These are phyloP conservation scores for Tylopilus balloui DNA, from an alignment of 768 basidiomycete genomes.

Conservation along the genomic window DNA sequence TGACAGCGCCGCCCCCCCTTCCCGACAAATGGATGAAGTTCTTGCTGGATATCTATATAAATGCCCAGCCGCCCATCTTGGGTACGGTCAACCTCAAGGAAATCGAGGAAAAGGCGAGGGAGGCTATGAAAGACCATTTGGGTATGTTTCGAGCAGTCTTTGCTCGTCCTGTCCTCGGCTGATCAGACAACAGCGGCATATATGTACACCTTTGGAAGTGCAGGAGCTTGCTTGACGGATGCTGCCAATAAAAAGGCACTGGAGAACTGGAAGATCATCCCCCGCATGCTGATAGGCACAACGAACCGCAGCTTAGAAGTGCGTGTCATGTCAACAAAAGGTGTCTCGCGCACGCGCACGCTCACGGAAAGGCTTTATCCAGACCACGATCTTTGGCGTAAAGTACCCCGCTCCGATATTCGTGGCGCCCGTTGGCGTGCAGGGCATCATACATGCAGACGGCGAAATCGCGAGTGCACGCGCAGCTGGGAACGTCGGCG, in stretches of 20 bases:
- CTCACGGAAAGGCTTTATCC: not conserved
- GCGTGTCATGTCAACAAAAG: conserved; percentile 6
- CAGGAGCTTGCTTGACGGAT: conserved; percentile 67
- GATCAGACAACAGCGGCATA: conserved; percentile 50
- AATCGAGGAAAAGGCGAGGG: conserved; percentile 63
- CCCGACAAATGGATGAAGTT: conserved; percentile 28
- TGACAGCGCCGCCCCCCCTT: conserved; percentile 17
- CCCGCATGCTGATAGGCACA: conserved; percentile 67
- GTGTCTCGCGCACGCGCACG: not conserved
- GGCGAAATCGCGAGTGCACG: conserved; percentile 68
- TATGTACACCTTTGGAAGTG: conserved; percentile 73
- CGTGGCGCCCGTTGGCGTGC: conserved; percentile 74
- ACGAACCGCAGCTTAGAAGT: conserved; percentile 59
- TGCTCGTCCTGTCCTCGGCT: not conserved
- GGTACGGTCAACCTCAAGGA: conserved; percentile 60
- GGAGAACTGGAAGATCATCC: conserved; percentile 69
- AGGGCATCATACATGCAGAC: conserved; percentile 65
- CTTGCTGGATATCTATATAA: conserved; percentile 18
- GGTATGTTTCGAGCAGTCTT: conserved; percentile 36
- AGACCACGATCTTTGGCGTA: conserved; percentile 72
- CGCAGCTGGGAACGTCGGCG: conserved; percentile 55
- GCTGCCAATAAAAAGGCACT: conserved; percentile 61
- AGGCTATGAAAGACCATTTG: conserved; percentile 53
- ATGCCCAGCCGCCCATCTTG: conserved; percentile 28
- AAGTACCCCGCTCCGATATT: conserved; percentile 58